Base-by-base conservation (phyloP, 2,329 filamentous ascomycete genomes). In the Fusarium sp. region DNA sequence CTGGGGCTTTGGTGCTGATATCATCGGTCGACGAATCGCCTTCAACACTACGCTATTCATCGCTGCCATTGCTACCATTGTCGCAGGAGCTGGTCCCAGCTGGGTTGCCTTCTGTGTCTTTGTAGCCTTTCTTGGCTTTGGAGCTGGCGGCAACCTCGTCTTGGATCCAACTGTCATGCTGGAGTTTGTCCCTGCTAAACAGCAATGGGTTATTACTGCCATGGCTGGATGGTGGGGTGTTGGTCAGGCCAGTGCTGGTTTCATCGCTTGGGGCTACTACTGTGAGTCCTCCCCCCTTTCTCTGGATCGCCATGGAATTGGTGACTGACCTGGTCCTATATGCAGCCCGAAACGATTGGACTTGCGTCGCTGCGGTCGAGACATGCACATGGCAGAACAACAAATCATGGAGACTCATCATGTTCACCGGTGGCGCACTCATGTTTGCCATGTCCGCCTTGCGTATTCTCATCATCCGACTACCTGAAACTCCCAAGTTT, bases 131-230 rank as follows among this genome's bases (percentile, higher is more conserved):
- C n/a, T 65, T 23, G 9, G 47, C 47, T 65, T 63, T 30, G 63
- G 58, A 0, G 42, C 63, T 5, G 63, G 63, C 0, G 63, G 63
- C 4, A 65, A 65, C 8, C 35, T 65, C 18, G 38, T 65, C 19
- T 23, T 63, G 23, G 63, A 65, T 19, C 47, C 63, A 10, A 65
- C 63, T 19, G 63, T 65, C 0, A 25, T 65, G 40, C 30, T 65
- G 2, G 63, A 65, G 28, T 65, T 54, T 49, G 33, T 65, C 0
- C 63, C 63, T 2, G 47, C 58, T 1, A 28, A 54, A 2, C 52
- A 65, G 47, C 63, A 65, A n/a, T 65, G 63, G 63, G 40, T 65
- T 4, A 35, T 63, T 5, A 65, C 63, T 12, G 60, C n/a, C 21
- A 60, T 35, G 33, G 63, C 23, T 18, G 40, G 54, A 9, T 65